Evolutionary conservation across 2,329 filamentous ascomycete genomes (phyloP).

Genomic region (Helotiales sp.): DNA sequence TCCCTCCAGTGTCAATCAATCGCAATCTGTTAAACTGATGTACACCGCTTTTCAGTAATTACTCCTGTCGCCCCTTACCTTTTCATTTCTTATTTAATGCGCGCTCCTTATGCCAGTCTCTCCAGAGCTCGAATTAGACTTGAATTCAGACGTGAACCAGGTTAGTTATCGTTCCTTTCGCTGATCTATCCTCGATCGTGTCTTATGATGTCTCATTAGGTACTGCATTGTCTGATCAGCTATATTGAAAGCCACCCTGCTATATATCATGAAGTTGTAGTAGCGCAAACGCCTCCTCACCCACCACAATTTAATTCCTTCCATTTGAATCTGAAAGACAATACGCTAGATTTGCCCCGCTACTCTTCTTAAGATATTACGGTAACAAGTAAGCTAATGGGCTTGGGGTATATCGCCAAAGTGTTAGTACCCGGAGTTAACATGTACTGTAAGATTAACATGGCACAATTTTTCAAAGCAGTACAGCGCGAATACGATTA

Average conservation of each 20-base stretch:
- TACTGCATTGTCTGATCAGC: neutral
- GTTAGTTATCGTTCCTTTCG: no score
- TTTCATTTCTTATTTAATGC: no score
- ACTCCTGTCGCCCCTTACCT: no score
- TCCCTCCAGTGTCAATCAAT: no score
- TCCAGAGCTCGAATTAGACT: no score
- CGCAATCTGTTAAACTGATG: no score
- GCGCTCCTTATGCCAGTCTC: no score
- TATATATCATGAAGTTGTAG: neutral
- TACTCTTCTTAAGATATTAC: conserved; percentile 24
- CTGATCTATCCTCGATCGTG: neutral
- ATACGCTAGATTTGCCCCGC: conserved; percentile 19
- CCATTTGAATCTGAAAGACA: conserved; percentile 16
- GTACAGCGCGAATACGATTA: conserved; percentile 31
- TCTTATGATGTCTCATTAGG: neutral
- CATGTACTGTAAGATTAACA: conserved; percentile 29
- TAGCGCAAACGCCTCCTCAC: conserved; percentile 21
- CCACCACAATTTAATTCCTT: conserved; percentile 12
- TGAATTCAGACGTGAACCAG: no score
- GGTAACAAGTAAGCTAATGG: conserved; percentile 21
- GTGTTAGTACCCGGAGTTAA: conserved; percentile 23
- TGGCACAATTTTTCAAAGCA: conserved; percentile 12
- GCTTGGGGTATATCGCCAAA: conserved; percentile 24
- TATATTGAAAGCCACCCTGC: neutral
- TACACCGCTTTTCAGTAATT: no score